Evolutionary conservation across 202 grass and related monocot genomes (phyloP), one percentile per base, ranked within the genome.

Genomic region (Carex sylvatica): DNA sequence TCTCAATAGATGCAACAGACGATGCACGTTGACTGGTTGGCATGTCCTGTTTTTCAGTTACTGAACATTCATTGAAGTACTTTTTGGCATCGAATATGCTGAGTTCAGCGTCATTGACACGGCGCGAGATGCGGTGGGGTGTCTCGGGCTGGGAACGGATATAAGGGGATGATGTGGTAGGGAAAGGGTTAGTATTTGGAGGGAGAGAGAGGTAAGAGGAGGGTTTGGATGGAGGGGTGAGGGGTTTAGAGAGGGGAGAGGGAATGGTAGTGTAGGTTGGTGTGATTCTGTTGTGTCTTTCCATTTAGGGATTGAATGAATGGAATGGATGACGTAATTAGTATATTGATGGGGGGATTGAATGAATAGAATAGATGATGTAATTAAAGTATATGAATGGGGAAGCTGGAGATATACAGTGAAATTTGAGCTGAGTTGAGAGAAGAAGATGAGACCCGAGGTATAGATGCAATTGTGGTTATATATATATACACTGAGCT

Each of bases 21-120:
- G 75, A 46, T 53, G 47, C 82, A 15, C 73, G 18, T 20, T 60
- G 74, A 52, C 80, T 60, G 60, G 74, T 3, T 19, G 83, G 52
- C 69, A 58, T 69, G 40, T 67, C 55, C 20, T 60, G 53, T 71
- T 72, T 80, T 70, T 84, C 58, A 62, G 86, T 54, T 40, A 47
- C 31, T 1, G 68, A 56, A 23, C n/a, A 38, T 63, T 88, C 87
- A 3, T 70, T 85, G 61, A 82, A 85, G 77, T 85, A 88, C 61
- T 76, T 83, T 65, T 82, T 69, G 46, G 87, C 83, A 65, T 88
- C 87, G 31, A 88, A 88, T 40, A 88, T 85, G 83, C 83, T 85
- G 68, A 88, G 83, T 42, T 88, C 87, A 14, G 74, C 38, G 33
- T 84, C 86, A 7, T 88, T 33, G 22, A 65, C 14, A 70, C 82